Evolutionary conservation across 331 rosid genomes (phyloP).

Genomic region (Malus hybrid): DNA sequence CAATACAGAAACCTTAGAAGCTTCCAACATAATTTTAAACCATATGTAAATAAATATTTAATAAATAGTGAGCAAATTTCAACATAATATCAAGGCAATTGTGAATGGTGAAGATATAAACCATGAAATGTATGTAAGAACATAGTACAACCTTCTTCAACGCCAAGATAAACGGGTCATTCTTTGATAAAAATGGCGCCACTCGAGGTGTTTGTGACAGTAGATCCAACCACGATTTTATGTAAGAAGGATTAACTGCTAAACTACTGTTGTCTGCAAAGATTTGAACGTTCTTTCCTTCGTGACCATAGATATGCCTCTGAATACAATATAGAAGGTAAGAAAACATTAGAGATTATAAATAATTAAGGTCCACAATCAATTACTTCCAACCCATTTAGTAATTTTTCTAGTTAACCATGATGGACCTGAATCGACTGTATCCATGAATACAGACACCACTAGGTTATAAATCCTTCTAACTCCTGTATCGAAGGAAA

Average conservation of each 20-base stretch:
- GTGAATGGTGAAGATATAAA: neutral
- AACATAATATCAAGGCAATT: neutral
- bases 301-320: slow-evolving; percentile 89
- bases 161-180: slow-evolving; percentile 67
- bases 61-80: neutral
- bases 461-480: neutral
- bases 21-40: neutral
- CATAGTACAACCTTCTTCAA: slow-evolving; percentile 64
- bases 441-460: neutral
- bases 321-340: slow-evolving; percentile 34
- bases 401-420: neutral
- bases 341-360: slow-evolving; percentile 11
- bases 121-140: neutral
- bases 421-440: neutral
- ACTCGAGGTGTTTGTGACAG: slow-evolving; percentile 88
- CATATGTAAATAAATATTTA: neutral
- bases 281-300: slow-evolving; percentile 65
- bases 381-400: neutral
- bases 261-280: slow-evolving; percentile 79
- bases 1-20: neutral
- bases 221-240: slow-evolving; percentile 77
- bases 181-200: slow-evolving; percentile 88
- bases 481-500: neutral
- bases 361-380: neutral
- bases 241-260: slow-evolving; percentile 90